Evolutionary conservation across 805 yeast species (phyloP).

Genomic region (Starmerella stigmatis): DNA sequence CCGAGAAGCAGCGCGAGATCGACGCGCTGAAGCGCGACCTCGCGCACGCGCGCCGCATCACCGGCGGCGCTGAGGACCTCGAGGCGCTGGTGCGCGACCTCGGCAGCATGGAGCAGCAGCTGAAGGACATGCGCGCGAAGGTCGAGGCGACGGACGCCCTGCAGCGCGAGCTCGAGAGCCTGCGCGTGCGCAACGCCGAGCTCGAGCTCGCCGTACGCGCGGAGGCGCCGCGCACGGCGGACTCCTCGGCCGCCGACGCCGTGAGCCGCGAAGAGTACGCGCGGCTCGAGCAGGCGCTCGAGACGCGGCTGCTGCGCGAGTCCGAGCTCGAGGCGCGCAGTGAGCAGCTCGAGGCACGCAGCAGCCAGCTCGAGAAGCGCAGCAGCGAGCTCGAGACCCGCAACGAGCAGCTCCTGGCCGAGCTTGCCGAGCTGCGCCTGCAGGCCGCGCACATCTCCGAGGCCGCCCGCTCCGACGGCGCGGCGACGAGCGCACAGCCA

Average conservation of each 20-base stretch:
- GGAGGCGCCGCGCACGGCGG: not conserved
- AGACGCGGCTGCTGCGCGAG: conserved; percentile 18
- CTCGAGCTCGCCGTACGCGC: conserved; percentile 11
- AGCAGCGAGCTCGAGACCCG: conserved; percentile 17
- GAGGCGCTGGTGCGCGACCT: conserved; percentile 21
- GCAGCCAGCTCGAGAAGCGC: conserved; percentile 17
- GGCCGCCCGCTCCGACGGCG: not conserved
- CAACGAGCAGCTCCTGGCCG: conserved; percentile 10
- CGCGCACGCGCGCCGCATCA: conserved; percentile 17
- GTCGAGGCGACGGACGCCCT: conserved; percentile 27
- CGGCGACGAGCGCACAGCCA: too few species aligned
- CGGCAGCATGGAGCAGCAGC: conserved; percentile 21
- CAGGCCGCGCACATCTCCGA: not conserved
- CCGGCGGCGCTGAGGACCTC: conserved; percentile 17
- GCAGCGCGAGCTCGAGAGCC: conserved; percentile 24
- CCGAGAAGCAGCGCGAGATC: conserved; percentile 20
- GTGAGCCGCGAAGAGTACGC: conserved; percentile 2
- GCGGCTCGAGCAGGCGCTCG: conserved; percentile 18
- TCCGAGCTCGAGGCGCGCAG: conserved; percentile 17
- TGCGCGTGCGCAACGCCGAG: conserved; percentile 13
- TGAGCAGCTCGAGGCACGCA: too few species aligned
- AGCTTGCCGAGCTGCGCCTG: conserved; percentile 1
- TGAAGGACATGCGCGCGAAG: conserved; percentile 22
- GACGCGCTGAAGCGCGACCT: conserved; percentile 20
- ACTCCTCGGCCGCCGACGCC: not conserved